Percentiles rank a stretch among this genome's conserved stretches.
phyloP scores from a whole-genome alignment of 495 filamentous ascomycete genomes.

The Endocarpon pusillum region DNA sequence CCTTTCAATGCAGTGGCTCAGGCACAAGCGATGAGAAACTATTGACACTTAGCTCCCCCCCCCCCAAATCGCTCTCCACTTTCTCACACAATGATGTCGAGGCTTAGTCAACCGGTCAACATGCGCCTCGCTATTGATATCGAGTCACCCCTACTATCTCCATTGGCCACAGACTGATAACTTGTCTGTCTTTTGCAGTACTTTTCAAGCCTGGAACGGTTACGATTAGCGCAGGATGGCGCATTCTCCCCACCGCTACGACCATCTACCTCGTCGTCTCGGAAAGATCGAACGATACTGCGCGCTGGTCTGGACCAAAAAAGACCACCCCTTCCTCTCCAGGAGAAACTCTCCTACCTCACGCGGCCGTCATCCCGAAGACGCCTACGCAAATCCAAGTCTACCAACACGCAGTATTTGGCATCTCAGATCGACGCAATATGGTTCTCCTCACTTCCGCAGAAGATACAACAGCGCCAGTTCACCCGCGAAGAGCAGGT shows the following conservation, averaged over 20 bases:
- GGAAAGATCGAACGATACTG: slow-evolving; percentile 12
- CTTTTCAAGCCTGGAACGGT: slow-evolving; percentile 47
- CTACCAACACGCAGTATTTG: slow-evolving; percentile 23
- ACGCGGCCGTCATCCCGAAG: slow-evolving; percentile 13
- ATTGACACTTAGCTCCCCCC: too few species aligned
- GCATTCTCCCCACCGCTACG: slow-evolving; percentile 11
- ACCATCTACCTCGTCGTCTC: slow-evolving; percentile 7
- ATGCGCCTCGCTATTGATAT: too few species aligned
- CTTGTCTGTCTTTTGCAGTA: slow-evolving; percentile 28
- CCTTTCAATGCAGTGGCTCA: too few species aligned
- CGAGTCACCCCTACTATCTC: too few species aligned
- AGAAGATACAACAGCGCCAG: slow-evolving; percentile 51
- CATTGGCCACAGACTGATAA: too few species aligned
- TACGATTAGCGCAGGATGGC: slow-evolving; percentile 46
- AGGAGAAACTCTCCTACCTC: slow-evolving; percentile 20
- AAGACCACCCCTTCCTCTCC: slow-evolving; percentile 24
- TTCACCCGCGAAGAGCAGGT: slow-evolving; percentile 60
- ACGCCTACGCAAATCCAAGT: slow-evolving; percentile 23
- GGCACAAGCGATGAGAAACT: too few species aligned
- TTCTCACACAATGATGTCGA: too few species aligned
- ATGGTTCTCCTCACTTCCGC: slow-evolving; percentile 53
- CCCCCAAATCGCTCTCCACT: too few species aligned
- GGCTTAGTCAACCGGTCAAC: too few species aligned
- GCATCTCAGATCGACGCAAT: slow-evolving; percentile 40
- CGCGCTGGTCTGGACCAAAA: slow-evolving; percentile 18